Conservation (phyloP, 2,329 filamentous ascomycete species). For the Tolypocladium pustulatum region DNA sequence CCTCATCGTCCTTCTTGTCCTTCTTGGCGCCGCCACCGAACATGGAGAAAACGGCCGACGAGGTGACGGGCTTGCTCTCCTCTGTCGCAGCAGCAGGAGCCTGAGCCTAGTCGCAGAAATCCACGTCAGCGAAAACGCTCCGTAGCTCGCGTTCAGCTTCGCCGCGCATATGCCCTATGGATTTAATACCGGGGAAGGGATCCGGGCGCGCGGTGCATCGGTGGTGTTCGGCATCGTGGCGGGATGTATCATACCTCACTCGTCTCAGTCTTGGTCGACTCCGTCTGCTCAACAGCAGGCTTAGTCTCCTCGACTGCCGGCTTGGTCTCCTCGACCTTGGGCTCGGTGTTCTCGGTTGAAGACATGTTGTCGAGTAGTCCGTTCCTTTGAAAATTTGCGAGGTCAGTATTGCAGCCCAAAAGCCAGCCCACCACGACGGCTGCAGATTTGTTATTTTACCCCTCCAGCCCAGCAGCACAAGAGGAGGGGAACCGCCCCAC, state of each 20-base stretch:
- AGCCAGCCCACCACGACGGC: not conserved
- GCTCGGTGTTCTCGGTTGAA: constrained; percentile 38
- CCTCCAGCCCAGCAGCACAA: not conserved
- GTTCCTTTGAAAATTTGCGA: not conserved
- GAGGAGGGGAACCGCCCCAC: not conserved
- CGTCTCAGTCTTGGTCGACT: constrained; percentile 14
- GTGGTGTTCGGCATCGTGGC: not conserved
- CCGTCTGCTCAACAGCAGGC: constrained; percentile 11
- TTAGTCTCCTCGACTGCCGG: constrained; percentile 15
- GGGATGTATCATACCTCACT: constrained; percentile 15
- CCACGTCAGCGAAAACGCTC: constrained; percentile 1
- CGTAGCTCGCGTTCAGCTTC: not conserved
- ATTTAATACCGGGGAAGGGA: not conserved
- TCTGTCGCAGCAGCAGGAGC: constrained; percentile 9
- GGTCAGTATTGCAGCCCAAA: constrained; percentile 3
- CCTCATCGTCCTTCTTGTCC: constrained; percentile 80
- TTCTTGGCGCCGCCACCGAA: constrained; percentile 97
- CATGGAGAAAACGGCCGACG: constrained; percentile 84
- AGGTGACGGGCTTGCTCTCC: constrained; percentile 30
- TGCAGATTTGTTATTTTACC: constrained; percentile 1
- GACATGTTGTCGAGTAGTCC: constrained; percentile 28
- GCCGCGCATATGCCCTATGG: not conserved
- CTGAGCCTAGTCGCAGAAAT: not conserved
- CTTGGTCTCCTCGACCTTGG: constrained; percentile 40
- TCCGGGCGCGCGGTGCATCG: not conserved